Conservation (phyloP, 306 rosid species). For the Delonix regia region DNA sequence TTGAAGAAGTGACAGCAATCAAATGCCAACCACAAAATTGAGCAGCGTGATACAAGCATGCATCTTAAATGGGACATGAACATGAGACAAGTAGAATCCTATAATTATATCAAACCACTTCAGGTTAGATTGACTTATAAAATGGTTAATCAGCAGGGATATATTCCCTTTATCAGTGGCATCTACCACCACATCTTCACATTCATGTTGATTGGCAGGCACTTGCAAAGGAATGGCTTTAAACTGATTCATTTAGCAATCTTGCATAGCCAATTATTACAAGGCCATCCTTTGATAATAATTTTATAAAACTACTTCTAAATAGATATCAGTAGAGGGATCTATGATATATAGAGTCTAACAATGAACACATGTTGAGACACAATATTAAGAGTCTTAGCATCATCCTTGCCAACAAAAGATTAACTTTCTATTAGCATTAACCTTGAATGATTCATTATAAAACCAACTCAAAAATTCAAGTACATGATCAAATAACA, state of each 20-base stretch:
- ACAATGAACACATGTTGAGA: neutral
- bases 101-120: neutral
- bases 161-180: slow-evolving; percentile 94
- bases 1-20: neutral
- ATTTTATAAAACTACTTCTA: neutral
- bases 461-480: too few relatives aligned
- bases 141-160: slow-evolving; percentile 89
- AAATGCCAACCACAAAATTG: slow-evolving; percentile 4
- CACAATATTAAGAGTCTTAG: neutral
- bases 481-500: too few relatives aligned
- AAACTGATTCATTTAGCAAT: neutral
- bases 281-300: neutral
- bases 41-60: neutral
- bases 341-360: neutral
- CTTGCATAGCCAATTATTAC: neutral
- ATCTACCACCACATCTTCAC: slow-evolving; percentile 91
- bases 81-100: neutral
- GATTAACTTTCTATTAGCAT: neutral
- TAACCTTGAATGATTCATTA: too few relatives aligned
- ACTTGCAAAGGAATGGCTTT: slow-evolving; percentile 65
- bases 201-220: slow-evolving; percentile 79
- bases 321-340: neutral
- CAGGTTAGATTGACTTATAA: slow-evolving; percentile 55
- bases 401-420: neutral
- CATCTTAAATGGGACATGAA: neutral